Conservation (phyloP, 108 stramenopile genomes). For the Cyclostephanos tholiformis region DNA sequence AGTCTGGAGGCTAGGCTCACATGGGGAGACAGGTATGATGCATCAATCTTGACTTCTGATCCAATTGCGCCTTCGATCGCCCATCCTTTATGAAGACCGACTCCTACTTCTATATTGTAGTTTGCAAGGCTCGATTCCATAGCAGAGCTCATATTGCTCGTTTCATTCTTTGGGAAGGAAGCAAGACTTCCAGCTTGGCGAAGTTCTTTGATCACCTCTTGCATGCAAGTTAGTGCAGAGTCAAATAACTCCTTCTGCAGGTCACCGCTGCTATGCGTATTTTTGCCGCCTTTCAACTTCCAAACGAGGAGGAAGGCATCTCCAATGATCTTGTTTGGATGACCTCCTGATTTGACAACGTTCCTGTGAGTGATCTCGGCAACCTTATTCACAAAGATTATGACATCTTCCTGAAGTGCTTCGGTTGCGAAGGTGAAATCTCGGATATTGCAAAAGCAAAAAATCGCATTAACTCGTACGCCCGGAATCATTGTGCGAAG, state of each 20-base stretch:
- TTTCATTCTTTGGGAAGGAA: constrained; percentile 39
- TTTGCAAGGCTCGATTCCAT: constrained; percentile 37
- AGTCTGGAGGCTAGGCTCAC: constrained; percentile 67
- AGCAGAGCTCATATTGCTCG: constrained; percentile 25
- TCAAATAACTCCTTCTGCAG: constrained; percentile 53
- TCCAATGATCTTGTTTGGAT: constrained; percentile 79
- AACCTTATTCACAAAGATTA: constrained; percentile 73
- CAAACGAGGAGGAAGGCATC: constrained; percentile 76
- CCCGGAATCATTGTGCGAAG: constrained; percentile 72
- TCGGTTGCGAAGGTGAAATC: constrained; percentile 67
- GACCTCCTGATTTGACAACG: constrained; percentile 56
- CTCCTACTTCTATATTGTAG: constrained; percentile 60
- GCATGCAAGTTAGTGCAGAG: constrained; percentile 36
- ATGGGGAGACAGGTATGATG: constrained; percentile 75
- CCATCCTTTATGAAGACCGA: constrained; percentile 80
- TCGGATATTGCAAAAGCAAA: constrained; percentile 75
- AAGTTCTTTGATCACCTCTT: constrained; percentile 44
- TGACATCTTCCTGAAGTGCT: constrained; percentile 62
- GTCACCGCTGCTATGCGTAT: constrained; percentile 45
- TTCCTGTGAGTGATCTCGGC: constrained; percentile 66
- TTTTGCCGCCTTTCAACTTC: constrained; percentile 57
- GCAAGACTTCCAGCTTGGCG: constrained; percentile 37
- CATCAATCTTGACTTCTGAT: constrained; percentile 73
- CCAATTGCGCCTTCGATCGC: constrained; percentile 84
- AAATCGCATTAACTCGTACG: constrained; percentile 60